A percentile compares a stretch with the other conserved stretches of the same genome.
Conservation (phyloP, 1,284 basidiomycete genomes). For the Tylopilus sp. region DNA sequence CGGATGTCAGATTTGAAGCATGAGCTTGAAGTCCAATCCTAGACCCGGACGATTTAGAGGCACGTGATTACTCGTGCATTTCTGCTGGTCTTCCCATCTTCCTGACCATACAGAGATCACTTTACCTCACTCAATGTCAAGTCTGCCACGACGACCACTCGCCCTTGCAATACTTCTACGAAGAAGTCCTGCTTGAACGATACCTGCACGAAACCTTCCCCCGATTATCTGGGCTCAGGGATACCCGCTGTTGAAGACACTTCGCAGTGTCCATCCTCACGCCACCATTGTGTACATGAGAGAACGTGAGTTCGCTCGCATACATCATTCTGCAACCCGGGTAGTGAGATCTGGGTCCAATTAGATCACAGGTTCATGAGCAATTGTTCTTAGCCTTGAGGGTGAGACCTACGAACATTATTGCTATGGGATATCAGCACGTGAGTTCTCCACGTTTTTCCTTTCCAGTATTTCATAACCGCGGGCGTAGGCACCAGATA, state of each 20-base stretch:
- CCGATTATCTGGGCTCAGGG: neutral
- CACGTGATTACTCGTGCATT: no score
- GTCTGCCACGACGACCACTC: slow-evolving; percentile 7
- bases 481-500: slow-evolving; percentile 15
- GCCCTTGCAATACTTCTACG: slow-evolving; percentile 27
- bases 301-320: slow-evolving; percentile 42
- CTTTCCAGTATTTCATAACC: neutral
- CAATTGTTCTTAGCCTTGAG: slow-evolving; percentile 44
- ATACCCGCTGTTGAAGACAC: slow-evolving; percentile 10
- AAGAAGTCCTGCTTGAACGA: slow-evolving; percentile 37
- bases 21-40: no score
- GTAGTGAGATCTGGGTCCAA: neutral
- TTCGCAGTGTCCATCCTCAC: slow-evolving; percentile 27
- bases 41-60: no score
- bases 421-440: slow-evolving; percentile 62
- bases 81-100: neutral
- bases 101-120: neutral
- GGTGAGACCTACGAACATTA: slow-evolving; percentile 47
- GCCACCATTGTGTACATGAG: slow-evolving; percentile 49
- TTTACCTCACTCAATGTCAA: slow-evolving; percentile 6
- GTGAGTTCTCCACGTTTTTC: slow-evolving; percentile 36
- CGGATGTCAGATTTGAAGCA: neutral
- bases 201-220: slow-evolving; percentile 42
- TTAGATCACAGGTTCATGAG: slow-evolving; percentile 57
- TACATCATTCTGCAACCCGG: neutral